Evolutionary conservation across 495 filamentous ascomycete genomes (phyloP), one percentile per base, ranked within the genome.

Genomic region (Rusavskia elegans): DNA sequence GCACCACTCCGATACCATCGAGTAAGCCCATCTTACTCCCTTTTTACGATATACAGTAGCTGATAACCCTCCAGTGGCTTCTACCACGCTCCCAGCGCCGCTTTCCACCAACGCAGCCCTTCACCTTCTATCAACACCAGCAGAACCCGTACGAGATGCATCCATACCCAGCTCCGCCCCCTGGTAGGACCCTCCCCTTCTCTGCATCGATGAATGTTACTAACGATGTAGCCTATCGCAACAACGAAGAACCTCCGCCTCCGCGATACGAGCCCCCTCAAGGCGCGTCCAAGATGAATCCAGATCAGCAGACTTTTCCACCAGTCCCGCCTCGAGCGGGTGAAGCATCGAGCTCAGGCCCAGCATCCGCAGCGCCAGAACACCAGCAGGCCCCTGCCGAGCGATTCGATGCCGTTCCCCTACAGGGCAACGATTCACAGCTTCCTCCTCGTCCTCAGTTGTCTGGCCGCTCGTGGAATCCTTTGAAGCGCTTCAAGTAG

Each of bases 1-100:
- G 65, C 70, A 11, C 82, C 84, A 7, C 64, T 87, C 41, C 60
- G 55, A 30, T 88, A 87, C 63, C 84, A 89, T 63, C 68, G 78
- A 58, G 83, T 87, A 71, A 20, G 72, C 61, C 38, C 32, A 11
- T 35, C 20, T 42, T 53, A 8, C 10, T 45, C 21, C 20, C 21
- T n/a, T 10, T 30, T 9, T 37, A 1, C 16, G 8, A 46, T 37
- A 20, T 42, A 23, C 3, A 21, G 20, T 14, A 23, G 46, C 48
- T 60, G 42, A 57, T 20, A 8, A 3, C 20, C 30, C 50, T 27
- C n/a, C 53, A 84, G 81, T 84, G 76, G 74, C 74, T 87, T 23
- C 68, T 85, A 48, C 71, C 75, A 49, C 71, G 73, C 51, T 53
- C 60, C 17, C 71, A 77, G 50, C 70, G 77, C 39, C 69, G 61